Percentiles rank a stretch among this genome's conserved stretches.
phyloP scores from a whole-genome alignment of 305 asterid species.

The Solanum hybrid region DNA sequence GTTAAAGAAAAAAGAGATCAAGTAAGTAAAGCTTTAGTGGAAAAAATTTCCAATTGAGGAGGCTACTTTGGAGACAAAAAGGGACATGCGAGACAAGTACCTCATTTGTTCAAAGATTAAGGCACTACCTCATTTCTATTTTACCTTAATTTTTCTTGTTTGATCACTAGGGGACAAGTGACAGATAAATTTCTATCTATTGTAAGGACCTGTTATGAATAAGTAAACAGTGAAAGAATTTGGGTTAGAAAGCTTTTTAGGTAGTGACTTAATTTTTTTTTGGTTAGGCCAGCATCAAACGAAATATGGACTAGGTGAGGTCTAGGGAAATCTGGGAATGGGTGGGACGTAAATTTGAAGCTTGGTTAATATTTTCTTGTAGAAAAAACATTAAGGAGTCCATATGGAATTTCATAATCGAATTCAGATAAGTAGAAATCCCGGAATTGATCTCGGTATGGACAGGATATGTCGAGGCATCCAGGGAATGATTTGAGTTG shows the following conservation, averaged over 20 bases:
- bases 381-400: background rate
- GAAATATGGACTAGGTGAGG: background rate
- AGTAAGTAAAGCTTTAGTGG: background rate
- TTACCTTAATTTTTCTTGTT: background rate
- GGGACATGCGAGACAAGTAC: background rate
- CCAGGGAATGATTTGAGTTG: background rate
- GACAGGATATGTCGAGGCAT: background rate
- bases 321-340: background rate
- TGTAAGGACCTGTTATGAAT: background rate
- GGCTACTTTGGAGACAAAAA: background rate
- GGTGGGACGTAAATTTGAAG: background rate
- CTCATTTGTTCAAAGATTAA: background rate
- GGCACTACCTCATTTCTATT: background rate
- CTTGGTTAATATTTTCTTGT: background rate
- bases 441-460: background rate
- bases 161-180: background rate
- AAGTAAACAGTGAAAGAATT: background rate
- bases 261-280: background rate
- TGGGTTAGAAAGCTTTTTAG: background rate
- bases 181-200: too few species aligned
- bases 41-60: background rate
- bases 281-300: background rate
- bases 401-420: background rate
- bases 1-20: background rate
- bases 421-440: background rate